Base-by-base conservation (phyloP, 2,329 filamentous ascomycete species). In the Tolypocladium ophioglossoides region DNA sequence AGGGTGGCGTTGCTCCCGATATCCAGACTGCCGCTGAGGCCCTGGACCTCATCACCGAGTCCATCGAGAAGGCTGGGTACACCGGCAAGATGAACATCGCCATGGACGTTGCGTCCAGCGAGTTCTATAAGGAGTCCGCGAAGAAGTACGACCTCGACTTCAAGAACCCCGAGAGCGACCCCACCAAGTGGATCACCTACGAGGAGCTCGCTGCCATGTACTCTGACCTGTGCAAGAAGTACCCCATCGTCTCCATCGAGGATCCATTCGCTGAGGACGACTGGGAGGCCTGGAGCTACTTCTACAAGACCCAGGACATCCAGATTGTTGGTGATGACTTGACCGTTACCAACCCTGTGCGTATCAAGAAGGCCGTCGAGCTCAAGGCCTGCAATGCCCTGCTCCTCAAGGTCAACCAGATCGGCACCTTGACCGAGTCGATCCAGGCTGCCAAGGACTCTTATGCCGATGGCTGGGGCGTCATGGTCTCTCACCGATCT, bases 81-180 rank as follows among this genome's bases (percentile, higher is more conserved):
- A 91, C 87, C 56, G 94, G 92, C 74, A 80, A 94, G 82, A 86
- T 99, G 74, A 89, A 95, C 75, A 99, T 99, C 68, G 94, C 94
- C 72, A 95, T 99, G 91, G 94, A 99, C 70, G 92, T 97, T 71
- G 94, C 94, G 62, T 96, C 94, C 62, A 95, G 89, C 80, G 94
- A 99, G 77, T 99, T 99, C 84, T 99, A 99, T 87, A 97, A 97
- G 81, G 75, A 79, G 68, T 89, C 94, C 52, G 92, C 78, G 72
- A 96, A 97, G 88, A 97, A 97, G 83, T 99, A 99, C 84, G 94
- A 99, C 72, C 83, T 99, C 62, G 94, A 97, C 86, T 99, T 97
- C 89, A 97, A 99, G 89, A 99, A 99, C 85, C 92, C 94, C 68
- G 87, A 97, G 61, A 94, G 87, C 73, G 94, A 99, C 80, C 82